Evolutionary conservation across 108 stramenopile genomes (phyloP).

Genomic region (Asterionellopsis glacialis): DNA sequence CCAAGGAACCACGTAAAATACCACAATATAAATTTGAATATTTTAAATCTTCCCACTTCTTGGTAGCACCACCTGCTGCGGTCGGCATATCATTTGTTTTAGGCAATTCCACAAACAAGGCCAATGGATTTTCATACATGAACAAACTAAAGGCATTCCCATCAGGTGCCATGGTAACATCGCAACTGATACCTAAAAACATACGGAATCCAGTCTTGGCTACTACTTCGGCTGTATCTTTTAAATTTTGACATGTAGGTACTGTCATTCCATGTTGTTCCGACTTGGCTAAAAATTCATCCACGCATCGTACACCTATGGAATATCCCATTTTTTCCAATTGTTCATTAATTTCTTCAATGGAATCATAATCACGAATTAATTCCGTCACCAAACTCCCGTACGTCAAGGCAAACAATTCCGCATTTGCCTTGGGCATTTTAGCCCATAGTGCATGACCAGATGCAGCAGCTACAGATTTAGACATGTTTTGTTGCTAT

Average conservation of each 20-base stretch:
- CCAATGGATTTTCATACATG: conserved; percentile 89
- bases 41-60: conserved; percentile 54
- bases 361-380: conserved; percentile 77
- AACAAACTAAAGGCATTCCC: conserved; percentile 62
- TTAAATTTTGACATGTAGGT: conserved; percentile 43
- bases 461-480: conserved; percentile 42
- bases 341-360: conserved; percentile 73
- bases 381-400: conserved; percentile 93
- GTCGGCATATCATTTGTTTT: conserved; percentile 10
- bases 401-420: conserved; percentile 95
- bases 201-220: conserved; percentile 92
- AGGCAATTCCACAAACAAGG: conserved; percentile 93
- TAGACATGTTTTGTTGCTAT: conserved; percentile 28
- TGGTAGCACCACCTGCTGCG: conserved; percentile 9
- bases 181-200: conserved; percentile 89
- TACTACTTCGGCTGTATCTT: conserved; percentile 89
- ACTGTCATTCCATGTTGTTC: conserved; percentile 26
- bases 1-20: conserved; percentile 89
- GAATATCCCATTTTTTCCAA: conserved; percentile 93
- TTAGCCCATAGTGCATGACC: conserved; percentile 75
- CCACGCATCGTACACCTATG: conserved; percentile 92
- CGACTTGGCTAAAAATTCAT: conserved; percentile 94
- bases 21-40: conserved; percentile 93
- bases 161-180: conserved; percentile 69
- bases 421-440: conserved; percentile 89